These are phyloP conservation scores for Oryza meridionalis DNA, from an alignment of 176 grass and related monocot genomes.

Conservation along the genomic window DNA sequence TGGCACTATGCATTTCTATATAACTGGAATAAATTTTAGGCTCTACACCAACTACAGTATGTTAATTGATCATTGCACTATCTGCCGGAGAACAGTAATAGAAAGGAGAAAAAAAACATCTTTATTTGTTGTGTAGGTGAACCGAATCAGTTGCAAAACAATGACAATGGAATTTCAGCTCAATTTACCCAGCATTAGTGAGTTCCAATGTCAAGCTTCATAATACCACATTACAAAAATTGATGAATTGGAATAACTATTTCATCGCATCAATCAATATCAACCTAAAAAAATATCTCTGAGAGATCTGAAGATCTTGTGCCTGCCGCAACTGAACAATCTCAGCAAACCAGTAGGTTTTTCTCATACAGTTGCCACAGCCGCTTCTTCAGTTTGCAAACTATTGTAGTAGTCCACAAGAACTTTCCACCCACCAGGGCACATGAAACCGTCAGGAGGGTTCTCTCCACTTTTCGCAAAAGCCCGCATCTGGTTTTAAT, in stretches of 20 bases:
- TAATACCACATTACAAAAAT: constrained; percentile 2
- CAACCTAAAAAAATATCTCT: constrained; percentile 16
- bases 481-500: constrained; percentile 68
- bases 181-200: not conserved
- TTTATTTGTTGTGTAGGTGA: constrained; percentile 25
- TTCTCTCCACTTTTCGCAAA: constrained; percentile 87
- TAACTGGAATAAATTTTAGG: too few relatives aligned
- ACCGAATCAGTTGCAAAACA: not conserved
- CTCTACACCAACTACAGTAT: too few relatives aligned
- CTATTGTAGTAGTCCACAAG: constrained; percentile 89
- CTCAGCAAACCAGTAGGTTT: constrained; percentile 15
- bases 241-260: constrained; percentile 1
- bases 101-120: not conserved
- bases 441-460: constrained; percentile 97
- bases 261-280: constrained; percentile 35
- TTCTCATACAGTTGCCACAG: constrained; percentile 47
- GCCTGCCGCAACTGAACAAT: not conserved
- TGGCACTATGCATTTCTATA: too few relatives aligned
- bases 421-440: constrained; percentile 91
- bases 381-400: constrained; percentile 68
- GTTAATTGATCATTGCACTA: too few relatives aligned
- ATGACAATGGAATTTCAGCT: not conserved
- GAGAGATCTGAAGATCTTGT: not conserved
- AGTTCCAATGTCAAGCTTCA: constrained; percentile 11
- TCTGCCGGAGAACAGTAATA: not conserved